Evolutionary conservation across 2,329 filamentous ascomycete species (phyloP).

Genomic region (Diaporthe batatas): DNA sequence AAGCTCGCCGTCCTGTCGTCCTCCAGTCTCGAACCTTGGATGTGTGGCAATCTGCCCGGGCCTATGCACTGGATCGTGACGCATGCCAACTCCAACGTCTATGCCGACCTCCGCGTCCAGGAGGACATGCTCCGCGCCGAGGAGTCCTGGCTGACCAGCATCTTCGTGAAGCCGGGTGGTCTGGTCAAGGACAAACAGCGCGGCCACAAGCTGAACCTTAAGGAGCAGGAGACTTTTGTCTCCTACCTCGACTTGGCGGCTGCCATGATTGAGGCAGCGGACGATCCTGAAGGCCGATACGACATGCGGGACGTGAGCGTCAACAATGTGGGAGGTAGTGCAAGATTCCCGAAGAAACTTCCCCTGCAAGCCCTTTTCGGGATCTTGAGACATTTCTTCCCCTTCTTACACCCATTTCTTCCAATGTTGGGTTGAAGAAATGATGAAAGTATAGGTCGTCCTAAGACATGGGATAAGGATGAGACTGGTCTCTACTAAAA

Average conservation of each 20-base stretch:
- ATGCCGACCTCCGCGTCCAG: neutral
- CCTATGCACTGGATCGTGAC: conserved; percentile 8
- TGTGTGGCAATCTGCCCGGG: neutral
- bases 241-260: conserved; percentile 15
- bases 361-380: neutral
- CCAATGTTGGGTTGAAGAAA: no score
- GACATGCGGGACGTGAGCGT: conserved; percentile 1
- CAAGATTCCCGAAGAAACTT: neutral
- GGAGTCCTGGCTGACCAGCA: conserved; percentile 3
- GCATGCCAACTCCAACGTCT: conserved; percentile 5
- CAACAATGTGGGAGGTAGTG: neutral
- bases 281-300: neutral
- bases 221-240: neutral
- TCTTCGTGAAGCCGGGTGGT: neutral
- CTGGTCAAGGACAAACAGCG: conserved; percentile 1
- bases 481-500: no score
- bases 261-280: neutral
- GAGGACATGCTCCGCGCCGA: neutral
- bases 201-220: neutral
- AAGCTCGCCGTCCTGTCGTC: conserved; percentile 2
- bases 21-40: conserved; percentile 1
- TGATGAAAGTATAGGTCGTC: no score
- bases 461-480: no score
- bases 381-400: neutral
- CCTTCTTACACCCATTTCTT: no score